Evolutionary conservation across 352 stramenopile genomes (phyloP).

Genomic region (Elongisporangium prolatum): DNA sequence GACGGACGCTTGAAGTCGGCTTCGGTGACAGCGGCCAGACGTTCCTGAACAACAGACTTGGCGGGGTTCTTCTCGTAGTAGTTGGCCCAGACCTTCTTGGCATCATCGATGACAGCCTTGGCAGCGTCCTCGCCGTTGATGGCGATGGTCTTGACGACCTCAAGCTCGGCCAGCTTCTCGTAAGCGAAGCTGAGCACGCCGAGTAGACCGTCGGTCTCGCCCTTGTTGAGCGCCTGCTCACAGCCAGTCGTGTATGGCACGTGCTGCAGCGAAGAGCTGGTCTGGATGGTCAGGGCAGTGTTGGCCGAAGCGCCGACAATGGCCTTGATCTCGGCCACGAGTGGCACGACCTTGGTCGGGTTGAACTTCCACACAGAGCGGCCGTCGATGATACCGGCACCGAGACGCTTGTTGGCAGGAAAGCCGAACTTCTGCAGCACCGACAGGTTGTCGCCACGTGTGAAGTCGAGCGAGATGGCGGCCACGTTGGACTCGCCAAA

Average conservation of each 20-base stretch:
- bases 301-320: constrained; percentile 40
- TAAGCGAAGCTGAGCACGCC: constrained; percentile 86
- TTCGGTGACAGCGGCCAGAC: constrained; percentile 53
- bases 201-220: constrained; percentile 65
- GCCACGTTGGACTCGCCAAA: constrained; percentile 65
- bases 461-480: constrained; percentile 90
- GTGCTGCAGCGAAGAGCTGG: constrained; percentile 88
- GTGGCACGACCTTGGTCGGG: constrained; percentile 40
- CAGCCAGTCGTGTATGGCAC: constrained; percentile 84
- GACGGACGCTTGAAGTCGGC: constrained; percentile 80
- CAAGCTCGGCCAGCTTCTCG: constrained; percentile 88
- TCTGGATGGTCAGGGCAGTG: constrained; percentile 74
- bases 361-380: constrained; percentile 91
- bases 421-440: constrained; percentile 86
- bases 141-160: constrained; percentile 73
- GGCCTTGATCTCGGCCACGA: constrained; percentile 59
- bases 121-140: constrained; percentile 50
- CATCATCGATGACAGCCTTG: constrained; percentile 41
- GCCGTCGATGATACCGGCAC: constrained; percentile 86
- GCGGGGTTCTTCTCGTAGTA: constrained; percentile 86
- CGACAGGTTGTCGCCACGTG: constrained; percentile 79
- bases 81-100: constrained; percentile 54
- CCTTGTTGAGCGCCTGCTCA: constrained; percentile 64
- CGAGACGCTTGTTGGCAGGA: constrained; percentile 78
- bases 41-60: constrained; percentile 56